phyloP scores from a whole-genome alignment of 164 flowering plant species.

The Vitis riparia region DNA sequence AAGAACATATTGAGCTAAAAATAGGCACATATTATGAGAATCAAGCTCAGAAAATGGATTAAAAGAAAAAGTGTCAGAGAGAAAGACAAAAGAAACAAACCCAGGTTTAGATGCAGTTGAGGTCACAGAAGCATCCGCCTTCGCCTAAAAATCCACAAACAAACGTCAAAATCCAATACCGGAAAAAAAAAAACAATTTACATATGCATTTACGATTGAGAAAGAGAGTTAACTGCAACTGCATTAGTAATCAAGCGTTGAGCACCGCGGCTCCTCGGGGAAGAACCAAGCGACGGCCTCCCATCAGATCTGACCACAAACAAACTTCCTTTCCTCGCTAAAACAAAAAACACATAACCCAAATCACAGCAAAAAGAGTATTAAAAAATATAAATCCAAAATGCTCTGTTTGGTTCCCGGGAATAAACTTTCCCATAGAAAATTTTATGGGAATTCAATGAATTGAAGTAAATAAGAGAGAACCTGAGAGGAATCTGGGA shows the following conservation, averaged over 20 bases:
- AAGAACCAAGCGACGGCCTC: slow-evolving; percentile 18
- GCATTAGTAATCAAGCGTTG: slow-evolving; percentile 43
- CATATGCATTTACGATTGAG: not conserved
- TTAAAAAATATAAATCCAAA: no score
- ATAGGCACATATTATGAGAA: no score
- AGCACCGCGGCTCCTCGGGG: slow-evolving; percentile 18
- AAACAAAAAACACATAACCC: slow-evolving; percentile 3
- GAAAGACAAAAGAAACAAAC: slow-evolving; percentile 26
- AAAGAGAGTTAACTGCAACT: slow-evolving; percentile 48
- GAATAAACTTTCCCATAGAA: not conserved
- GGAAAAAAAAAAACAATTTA: not conserved
- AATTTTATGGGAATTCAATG: not conserved
- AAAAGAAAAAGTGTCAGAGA: no score
- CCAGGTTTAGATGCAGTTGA: slow-evolving; percentile 49
- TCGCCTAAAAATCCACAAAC: slow-evolving; percentile 32
- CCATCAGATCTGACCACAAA: slow-evolving; percentile 47
- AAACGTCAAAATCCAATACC: not conserved
- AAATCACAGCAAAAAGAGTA: slow-evolving; percentile 1
- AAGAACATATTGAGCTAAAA: no score
- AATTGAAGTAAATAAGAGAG: not conserved
- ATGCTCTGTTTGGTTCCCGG: no score
- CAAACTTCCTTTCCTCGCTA: slow-evolving; percentile 40
- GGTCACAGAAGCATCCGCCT: slow-evolving; percentile 34
- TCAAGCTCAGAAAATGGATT: no score
- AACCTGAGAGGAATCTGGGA: slow-evolving; percentile 33